Base-by-base conservation (phyloP, 331 rosid species). In the Quercus lobata region DNA sequence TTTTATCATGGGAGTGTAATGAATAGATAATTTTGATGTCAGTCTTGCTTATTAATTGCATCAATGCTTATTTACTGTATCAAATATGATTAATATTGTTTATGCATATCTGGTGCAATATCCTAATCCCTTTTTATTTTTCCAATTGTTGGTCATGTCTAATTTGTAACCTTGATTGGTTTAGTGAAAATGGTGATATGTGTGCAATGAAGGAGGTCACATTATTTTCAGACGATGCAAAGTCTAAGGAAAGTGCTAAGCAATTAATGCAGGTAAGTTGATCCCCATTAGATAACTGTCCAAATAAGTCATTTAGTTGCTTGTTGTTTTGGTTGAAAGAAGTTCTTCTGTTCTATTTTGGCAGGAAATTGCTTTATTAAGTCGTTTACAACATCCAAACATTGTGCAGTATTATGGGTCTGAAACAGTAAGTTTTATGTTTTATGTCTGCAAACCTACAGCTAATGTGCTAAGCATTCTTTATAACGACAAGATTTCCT, bases 161-260 rank as follows among this genome's bases (percentile, higher is more conserved):
- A 69, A 71, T 81, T 88, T 75, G 34, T 73, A 57, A 69, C 65
- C 25, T 79, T 65, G 66, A 77, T 69, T 83, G 83, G 84, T 81
- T 30, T 76, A 95, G 98, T 79, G 97, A 92, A 85, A 92, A 87
- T 69, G 99, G 99, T 61, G 99, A 95, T 84, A 90, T 95, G 97
- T 95, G 99, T 83, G 99, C 99, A 83, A 89, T 95, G 97, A 95
- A 95, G 90, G 99, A 95, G 87, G 99, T 95, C 35, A 95, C 97
- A 44, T 81, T 95, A 81, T 92, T 95, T 91, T 86, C 99, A 63
- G 99, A 92, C 80, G 99, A 95, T 87, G 97, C 97, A 72, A 95
- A 95, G 89, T 95, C 97, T 6, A 87, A 83, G 89, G 97, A 95
- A 91, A 89, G 97, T 82, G 92, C 97, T 19, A 92, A 91, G 90